These are phyloP conservation scores for Rhodotorula toruloides DNA, from an alignment of 768 basidiomycete species.

Conservation along the genomic window DNA sequence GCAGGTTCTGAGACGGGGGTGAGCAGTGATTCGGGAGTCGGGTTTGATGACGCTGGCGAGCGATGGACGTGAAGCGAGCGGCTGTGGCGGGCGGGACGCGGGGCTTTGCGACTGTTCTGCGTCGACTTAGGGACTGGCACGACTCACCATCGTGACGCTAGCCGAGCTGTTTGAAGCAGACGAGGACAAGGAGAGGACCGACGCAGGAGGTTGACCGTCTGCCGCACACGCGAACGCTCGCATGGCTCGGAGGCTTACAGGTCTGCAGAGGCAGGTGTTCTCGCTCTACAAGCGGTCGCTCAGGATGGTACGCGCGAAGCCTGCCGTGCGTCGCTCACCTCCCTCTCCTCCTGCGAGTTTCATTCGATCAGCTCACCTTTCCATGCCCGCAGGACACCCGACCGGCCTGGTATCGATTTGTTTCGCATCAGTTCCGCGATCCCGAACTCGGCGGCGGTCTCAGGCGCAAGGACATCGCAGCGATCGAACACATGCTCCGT, in stretches of 20 bases:
- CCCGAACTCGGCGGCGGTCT: constrained; percentile 35
- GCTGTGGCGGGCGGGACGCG: no score
- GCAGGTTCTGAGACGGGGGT: no score
- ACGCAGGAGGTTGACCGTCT: no score
- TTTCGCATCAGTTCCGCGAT: constrained; percentile 40
- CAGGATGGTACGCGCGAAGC: constrained; percentile 37
- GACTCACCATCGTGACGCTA: no score
- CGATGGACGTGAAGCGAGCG: no score
- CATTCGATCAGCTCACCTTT: neutral
- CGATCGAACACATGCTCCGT: constrained; percentile 41
- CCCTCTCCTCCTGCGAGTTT: neutral
- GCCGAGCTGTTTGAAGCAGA: no score
- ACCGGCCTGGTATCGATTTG: constrained; percentile 38
- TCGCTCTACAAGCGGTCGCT: constrained; percentile 36
- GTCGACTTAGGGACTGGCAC: no score
- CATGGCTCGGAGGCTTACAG: constrained; percentile 20
- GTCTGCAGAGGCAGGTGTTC: constrained; percentile 36
- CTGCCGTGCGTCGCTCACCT: constrained; percentile 23
- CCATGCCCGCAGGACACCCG: constrained; percentile 28
- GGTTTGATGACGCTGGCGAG: no score
- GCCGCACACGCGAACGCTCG: neutral
- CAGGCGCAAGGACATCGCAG: constrained; percentile 29
- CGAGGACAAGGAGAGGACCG: no score
- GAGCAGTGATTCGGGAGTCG: no score
- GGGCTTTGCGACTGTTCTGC: no score